A percentile compares a stretch with the other conserved stretches of the same genome.
Evolutionary conservation across 371 early-diverging fungal species (phyloP).

Genomic region (Mucor velutinosus): DNA sequence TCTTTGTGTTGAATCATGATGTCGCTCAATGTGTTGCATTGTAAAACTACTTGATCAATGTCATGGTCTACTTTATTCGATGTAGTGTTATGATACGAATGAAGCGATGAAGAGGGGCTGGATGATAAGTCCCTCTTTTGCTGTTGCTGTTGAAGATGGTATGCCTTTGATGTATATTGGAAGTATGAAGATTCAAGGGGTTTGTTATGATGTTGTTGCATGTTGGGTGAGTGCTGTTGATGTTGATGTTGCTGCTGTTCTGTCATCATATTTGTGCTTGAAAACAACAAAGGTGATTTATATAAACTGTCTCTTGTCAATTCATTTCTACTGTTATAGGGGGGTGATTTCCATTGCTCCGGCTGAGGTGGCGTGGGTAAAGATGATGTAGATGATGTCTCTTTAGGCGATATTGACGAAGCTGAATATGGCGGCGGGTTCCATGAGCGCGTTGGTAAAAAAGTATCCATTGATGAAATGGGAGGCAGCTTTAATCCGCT

Average conservation of each 20-base stretch:
- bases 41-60: conserved; percentile 26
- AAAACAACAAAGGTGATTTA: conserved; percentile 5
- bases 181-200: conserved; percentile 11
- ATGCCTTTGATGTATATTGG: conserved; percentile 7
- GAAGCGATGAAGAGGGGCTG: neutral
- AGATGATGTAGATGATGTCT: neutral
- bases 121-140: neutral
- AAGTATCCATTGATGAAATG: conserved; percentile 22
- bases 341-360: conserved; percentile 20
- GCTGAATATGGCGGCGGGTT: neutral
- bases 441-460: conserved; percentile 11
- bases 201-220: conserved; percentile 2
- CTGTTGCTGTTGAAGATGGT: neutral
- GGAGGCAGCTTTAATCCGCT: conserved; percentile 17
- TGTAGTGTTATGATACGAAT: neutral
- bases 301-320: conserved; percentile 6
- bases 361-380: conserved; percentile 4
- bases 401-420: neutral
- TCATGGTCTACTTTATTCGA: neutral
- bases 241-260: conserved; percentile 7
- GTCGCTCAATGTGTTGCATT: conserved; percentile 34
- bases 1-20: conserved; percentile 24
- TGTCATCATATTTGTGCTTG: neutral
- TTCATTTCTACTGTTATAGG: conserved; percentile 12
- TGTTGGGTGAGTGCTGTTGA: neutral